phyloP scores from a whole-genome alignment of 192 early-diverging fungal species.

The Backusella tarrabulga region DNA sequence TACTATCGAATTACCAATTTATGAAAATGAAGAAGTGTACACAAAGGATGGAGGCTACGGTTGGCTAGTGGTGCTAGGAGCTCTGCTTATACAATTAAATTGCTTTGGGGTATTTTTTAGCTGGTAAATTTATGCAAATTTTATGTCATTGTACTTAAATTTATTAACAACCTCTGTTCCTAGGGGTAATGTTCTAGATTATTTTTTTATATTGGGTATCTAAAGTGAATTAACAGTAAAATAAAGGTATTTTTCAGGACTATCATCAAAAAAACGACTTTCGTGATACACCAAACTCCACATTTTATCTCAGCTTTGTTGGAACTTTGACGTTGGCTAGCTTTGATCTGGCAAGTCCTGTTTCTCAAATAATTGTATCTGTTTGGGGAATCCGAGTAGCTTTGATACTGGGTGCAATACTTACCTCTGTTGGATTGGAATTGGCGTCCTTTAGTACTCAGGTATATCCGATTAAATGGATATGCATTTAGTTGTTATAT shows the following conservation, averaged over 20 bases:
- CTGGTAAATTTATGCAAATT: neutral
- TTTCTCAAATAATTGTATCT: conserved; percentile 16
- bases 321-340: conserved; percentile 11
- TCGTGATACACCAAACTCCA: neutral
- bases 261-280: conserved; percentile 29
- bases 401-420: conserved; percentile 1
- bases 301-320: conserved; percentile 23
- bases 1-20: neutral
- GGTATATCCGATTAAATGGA: neutral
- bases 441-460: conserved; percentile 28
- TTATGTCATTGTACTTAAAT: neutral
- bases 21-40: neutral
- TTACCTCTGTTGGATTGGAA: conserved; percentile 13
- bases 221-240: neutral
- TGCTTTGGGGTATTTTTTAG: neutral
- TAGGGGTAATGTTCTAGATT: neutral
- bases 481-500: neutral
- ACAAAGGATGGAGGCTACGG: conserved; percentile 37
- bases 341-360: conserved; percentile 15
- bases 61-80: conserved; percentile 38
- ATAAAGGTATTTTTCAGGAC: conserved; percentile 30
- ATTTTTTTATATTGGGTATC: neutral
- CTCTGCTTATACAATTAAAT: conserved; percentile 33
- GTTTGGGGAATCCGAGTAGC: neutral
- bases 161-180: neutral